These are phyloP conservation scores for Ganoderma boninense DNA, from an alignment of 1,284 basidiomycete genomes.

Conservation along the genomic window DNA sequence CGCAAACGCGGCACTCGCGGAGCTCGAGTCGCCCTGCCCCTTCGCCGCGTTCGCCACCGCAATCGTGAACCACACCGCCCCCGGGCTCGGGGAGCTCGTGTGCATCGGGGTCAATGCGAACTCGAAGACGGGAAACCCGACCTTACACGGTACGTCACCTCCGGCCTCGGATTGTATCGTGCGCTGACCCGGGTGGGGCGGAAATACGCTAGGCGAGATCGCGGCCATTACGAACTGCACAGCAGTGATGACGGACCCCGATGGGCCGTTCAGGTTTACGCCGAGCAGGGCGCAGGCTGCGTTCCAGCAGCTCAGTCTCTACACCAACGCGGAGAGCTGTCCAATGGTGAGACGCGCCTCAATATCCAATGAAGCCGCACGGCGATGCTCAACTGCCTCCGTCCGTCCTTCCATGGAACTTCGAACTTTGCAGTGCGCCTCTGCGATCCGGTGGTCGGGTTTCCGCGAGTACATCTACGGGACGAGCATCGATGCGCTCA, in stretches of 20 bases:
- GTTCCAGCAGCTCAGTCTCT: slow-evolving; percentile 26
- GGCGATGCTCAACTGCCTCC: neutral
- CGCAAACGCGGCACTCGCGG: slow-evolving; percentile 23
- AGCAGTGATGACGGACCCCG: slow-evolving; percentile 26
- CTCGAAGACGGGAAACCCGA: slow-evolving; percentile 20
- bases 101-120: slow-evolving; percentile 28
- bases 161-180: neutral
- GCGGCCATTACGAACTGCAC: slow-evolving; percentile 29
- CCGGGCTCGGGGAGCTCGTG: slow-evolving; percentile 23
- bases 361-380: neutral
- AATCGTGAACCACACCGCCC: slow-evolving; percentile 30
- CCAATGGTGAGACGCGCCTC: slow-evolving; percentile 21
- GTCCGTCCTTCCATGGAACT: neutral
- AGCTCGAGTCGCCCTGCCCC: slow-evolving; percentile 24
- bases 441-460: slow-evolving; percentile 28
- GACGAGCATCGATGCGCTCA: slow-evolving; percentile 24
- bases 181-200: neutral
- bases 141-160: slow-evolving; percentile 21
- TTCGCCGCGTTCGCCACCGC: slow-evolving; percentile 27
- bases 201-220: slow-evolving; percentile 24
- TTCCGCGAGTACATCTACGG: slow-evolving; percentile 34
- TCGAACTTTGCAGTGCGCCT: slow-evolving; percentile 20
- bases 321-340: slow-evolving; percentile 32
- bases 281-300: slow-evolving; percentile 18
- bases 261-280: slow-evolving; percentile 26